Base-by-base conservation (phyloP, 306 rosid genomes). In the Alnus glutinosa region DNA sequence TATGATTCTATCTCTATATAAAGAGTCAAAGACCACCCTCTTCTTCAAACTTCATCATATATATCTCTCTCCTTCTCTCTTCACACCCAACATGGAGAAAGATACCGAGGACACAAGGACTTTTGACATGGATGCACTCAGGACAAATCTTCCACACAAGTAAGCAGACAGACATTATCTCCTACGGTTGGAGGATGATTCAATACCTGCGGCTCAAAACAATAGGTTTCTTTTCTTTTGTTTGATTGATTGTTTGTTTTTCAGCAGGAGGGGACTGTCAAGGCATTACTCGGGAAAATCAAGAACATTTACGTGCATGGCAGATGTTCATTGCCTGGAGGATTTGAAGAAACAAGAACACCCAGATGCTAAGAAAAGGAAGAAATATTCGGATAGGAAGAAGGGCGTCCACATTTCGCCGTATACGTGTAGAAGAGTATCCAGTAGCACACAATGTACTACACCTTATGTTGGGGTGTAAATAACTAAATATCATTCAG, bases 271-370 rank as follows among this genome's bases (percentile, higher is more conserved):
- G 79, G 92, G 94, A 10, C 58, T 94, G 73, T 94, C 98, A 14
- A 83, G 93, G 86, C 87, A 84, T 72, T 94, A 94, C 78, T 88
- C 97, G 0, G 98, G 98, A 1, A 94, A 91, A 80, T 80, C 98
- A 14, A 90, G 95, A 77, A 91, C 98, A 73, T 94, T 94, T 83
- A 83, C 86, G 32, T 91, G 97, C 88, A 86, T 92, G 80, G 90
- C 86, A 1, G 97, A 93, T 14, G 98, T 75, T 32, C 88, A 71
- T 44, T 78, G 86, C 11, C 77, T 91, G 0, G 93, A 93, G 76
- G 94, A 91, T 78, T 84, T 93, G 79, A 88, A 93, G 90, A 93
- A 93, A 83, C 90, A 87, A 5, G 85, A 88, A 71, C 85, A 86
- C 59, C 75, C 70, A 4, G 92, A 88, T 72, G 85, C 87, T 0